Base-by-base conservation (phyloP, 73 alveolate species). In the Paramecium pentaurelia region DNA sequence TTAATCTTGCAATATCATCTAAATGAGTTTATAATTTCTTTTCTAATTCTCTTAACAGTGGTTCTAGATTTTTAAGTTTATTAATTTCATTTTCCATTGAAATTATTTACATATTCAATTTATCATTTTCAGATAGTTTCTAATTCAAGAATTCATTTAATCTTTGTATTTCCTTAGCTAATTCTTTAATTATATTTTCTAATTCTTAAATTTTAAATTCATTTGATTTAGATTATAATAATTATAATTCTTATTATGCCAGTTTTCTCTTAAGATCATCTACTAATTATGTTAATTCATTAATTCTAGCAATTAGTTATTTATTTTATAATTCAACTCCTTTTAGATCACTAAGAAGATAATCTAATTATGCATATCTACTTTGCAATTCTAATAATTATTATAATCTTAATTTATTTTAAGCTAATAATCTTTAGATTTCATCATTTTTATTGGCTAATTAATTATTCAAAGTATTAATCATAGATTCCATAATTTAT, bases 111-210 rank as follows among this genome's bases (percentile, higher is more conserved):
- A 30, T 38, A 20, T 75, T 75, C 10, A 75, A 75, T 42, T 75
- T 75, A 75, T 75, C 88, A 38, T 75, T 42, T 27, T 75, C 88
- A 30, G 38, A 37, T 75, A 75, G n/a, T 75, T 75, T 75, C 16
- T 75, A 38, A 38, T 36, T 75, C 28, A 75, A 75, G 8, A 75
- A 75, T 18, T 75, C 88, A 75, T 75, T 75, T 20, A 75, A 75
- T 75, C 88, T 75, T 42, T 75, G 14, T 18, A 75, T 75, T 75
- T 75, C 88, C 4, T 75, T 38, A 2, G 88, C 88, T 14, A 75
- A 42, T n/a, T 75, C 60, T 20, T 38, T 38, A 16, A 75, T 25
- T 0, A 36, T 75, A 18, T 11, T 75, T 42, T 75, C 88, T 12
- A 38, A 38, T 75, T 75, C 88, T 42, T 75, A 38, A 18, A 75